These are phyloP conservation scores for Phyllosticta paracitricarpa DNA, from an alignment of 2,329 filamentous ascomycete genomes.

Conservation along the genomic window DNA sequence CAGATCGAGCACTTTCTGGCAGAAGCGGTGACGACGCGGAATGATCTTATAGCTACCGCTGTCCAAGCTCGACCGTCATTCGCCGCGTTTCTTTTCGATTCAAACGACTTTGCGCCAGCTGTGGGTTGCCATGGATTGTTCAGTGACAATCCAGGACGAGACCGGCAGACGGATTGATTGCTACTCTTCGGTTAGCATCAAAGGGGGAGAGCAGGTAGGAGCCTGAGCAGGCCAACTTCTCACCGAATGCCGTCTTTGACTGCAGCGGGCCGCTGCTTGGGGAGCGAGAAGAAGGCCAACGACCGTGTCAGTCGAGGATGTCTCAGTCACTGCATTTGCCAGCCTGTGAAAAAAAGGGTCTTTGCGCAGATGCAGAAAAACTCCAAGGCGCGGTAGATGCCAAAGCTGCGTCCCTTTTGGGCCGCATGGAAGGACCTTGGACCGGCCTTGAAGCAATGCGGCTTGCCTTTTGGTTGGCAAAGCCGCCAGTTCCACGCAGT, in stretches of 20 bases:
- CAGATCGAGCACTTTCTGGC: neutral
- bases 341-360: neutral
- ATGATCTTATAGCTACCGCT: slow-evolving; percentile 6
- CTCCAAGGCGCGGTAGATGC: neutral
- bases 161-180: neutral
- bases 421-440: neutral
- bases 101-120: neutral
- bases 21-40: neutral
- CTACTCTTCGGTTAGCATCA: neutral
- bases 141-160: slow-evolving; percentile 5
- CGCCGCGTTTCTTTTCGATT: neutral
- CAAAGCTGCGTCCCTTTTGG: neutral
- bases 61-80: neutral
- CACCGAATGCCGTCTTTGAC: neutral
- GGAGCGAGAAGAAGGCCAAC: neutral
- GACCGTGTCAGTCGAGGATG: neutral
- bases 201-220: neutral
- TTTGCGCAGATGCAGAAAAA: neutral
- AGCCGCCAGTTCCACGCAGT: neutral
- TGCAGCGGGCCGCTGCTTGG: neutral
- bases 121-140: slow-evolving; percentile 1
- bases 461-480: slow-evolving; percentile 1
- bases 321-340: neutral
- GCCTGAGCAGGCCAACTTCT: neutral
- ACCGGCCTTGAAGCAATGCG: neutral